Evolutionary conservation across 495 filamentous ascomycete genomes (phyloP), one percentile per base, ranked within the genome.

Genomic region (Xylaria cubensis): DNA sequence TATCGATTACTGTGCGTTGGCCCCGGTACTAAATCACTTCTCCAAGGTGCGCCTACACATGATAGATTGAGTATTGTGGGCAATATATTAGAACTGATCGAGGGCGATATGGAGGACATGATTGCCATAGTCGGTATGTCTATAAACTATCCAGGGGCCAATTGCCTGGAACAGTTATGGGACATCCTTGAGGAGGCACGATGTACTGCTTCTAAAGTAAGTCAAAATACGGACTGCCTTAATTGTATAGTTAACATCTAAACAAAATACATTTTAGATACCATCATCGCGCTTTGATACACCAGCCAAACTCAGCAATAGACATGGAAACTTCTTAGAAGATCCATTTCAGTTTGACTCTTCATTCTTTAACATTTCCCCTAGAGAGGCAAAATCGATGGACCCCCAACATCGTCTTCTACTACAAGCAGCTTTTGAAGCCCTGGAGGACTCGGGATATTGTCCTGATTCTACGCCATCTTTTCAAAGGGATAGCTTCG

Each of bases 91-190:
- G 44, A 48, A 6, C 1, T 50, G 3, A 34, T 50, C 15, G 63
- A 65, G 13, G 44, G 50, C 10, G 39, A 65, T 8, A 50, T 21
- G 24, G 48, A 66, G 4, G 65, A 80, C 42, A 70, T 74, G 19
- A 76, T 86, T 29, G 84, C 84, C 1, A 76, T 85, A 42, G 74
- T 82, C 41, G 84, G 84, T 2, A 80, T 85, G 78, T 81, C 80
- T 3, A 81, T 82, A 41, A 72, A 76, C 6, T 79, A 79, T 65
- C 79, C 83, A 4, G 72, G 74, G 0, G 83, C 80, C 0, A 79
- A 82, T 34, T 76, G 71, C 5, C 6, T 78, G 1, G 80, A 83
- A n/a, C 77, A 79, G 44, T 75, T 86, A 42, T 85, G 84, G 79
- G 19, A 79, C 7, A 46, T 86, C 12, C 44, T 76, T 32, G 51